phyloP scores from a whole-genome alignment of 352 stramenopile species.

The Ophiocytium majus region DNA sequence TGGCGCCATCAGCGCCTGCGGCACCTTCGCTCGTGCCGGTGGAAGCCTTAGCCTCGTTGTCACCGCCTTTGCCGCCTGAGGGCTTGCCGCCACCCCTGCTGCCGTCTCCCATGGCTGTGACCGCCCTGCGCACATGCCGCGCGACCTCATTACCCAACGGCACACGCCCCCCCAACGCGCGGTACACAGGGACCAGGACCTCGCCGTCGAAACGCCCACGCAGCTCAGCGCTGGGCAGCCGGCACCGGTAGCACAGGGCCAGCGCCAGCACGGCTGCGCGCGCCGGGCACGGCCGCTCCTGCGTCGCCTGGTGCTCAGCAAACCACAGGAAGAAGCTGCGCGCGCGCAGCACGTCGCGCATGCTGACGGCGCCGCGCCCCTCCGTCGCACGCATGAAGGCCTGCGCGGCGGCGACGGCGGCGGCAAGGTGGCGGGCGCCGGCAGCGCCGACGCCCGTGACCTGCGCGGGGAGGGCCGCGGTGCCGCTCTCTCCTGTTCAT shows the following conservation, averaged over 20 bases:
- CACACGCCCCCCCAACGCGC: not conserved
- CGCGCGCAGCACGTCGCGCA: slow-evolving; percentile 60
- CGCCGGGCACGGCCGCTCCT: slow-evolving; percentile 12
- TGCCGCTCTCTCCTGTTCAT: too few species aligned
- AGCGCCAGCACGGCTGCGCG: slow-evolving; percentile 57
- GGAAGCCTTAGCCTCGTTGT: too few species aligned
- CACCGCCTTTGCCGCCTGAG: too few species aligned
- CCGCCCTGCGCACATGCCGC: not conserved
- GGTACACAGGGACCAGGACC: not conserved
- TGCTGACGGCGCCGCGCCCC: slow-evolving; percentile 57
- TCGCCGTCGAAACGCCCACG: not conserved
- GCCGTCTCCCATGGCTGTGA: not conserved
- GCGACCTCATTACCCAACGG: too few species aligned
- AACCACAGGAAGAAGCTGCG: slow-evolving; percentile 61
- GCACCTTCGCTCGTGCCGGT: too few species aligned
- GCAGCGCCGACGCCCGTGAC: too few species aligned
- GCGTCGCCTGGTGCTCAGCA: not conserved
- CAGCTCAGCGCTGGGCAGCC: not conserved
- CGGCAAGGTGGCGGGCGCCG: not conserved
- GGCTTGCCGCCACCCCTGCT: too few species aligned
- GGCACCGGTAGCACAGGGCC: not conserved
- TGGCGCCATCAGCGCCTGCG: too few species aligned
- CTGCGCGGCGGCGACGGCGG: not conserved
- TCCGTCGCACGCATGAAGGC: slow-evolving; percentile 34
- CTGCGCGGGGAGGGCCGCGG: too few species aligned